Conservation (phyloP, 2,329 filamentous ascomycete species). For the Hymenoscyphus infarciens region DNA sequence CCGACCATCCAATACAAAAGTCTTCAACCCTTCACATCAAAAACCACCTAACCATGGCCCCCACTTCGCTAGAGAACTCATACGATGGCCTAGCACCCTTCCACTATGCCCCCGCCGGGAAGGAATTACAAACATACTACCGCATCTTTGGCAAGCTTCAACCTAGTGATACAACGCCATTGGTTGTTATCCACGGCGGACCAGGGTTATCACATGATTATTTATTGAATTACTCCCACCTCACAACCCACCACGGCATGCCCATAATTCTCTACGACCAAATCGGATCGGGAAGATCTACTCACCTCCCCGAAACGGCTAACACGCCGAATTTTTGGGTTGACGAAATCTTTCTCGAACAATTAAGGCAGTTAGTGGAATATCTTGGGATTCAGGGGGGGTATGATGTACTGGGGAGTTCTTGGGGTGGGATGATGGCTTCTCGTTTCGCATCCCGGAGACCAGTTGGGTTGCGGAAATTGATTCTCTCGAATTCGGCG, state of each 20-base stretch:
- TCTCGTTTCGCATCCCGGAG: slow-evolving; percentile 40
- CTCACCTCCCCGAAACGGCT: slow-evolving; percentile 44
- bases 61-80: not conserved
- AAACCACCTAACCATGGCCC: not conserved
- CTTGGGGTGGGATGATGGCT: slow-evolving; percentile 51
- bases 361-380: slow-evolving; percentile 46
- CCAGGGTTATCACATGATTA: slow-evolving; percentile 46
- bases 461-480: slow-evolving; percentile 37
- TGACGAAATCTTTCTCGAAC: slow-evolving; percentile 44
- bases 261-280: slow-evolving; percentile 54
- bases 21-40: too few relatives aligned
- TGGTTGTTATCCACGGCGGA: slow-evolving; percentile 43
- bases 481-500: slow-evolving; percentile 38
- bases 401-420: slow-evolving; percentile 47
- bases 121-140: slow-evolving; percentile 1
- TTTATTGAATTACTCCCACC: slow-evolving; percentile 38
- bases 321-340: slow-evolving; percentile 46
- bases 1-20: too few relatives aligned
- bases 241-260: slow-evolving; percentile 38
- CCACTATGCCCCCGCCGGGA: not conserved
- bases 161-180: not conserved
- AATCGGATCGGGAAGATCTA: slow-evolving; percentile 47
- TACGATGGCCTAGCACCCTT: slow-evolving; percentile 3
- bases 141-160: not conserved
- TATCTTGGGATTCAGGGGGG: slow-evolving; percentile 35